Percentiles rank a stretch among this genome's conserved stretches.
Conservation (phyloP, 192 early-diverging fungal species). For the Funneliformis geosporum region DNA sequence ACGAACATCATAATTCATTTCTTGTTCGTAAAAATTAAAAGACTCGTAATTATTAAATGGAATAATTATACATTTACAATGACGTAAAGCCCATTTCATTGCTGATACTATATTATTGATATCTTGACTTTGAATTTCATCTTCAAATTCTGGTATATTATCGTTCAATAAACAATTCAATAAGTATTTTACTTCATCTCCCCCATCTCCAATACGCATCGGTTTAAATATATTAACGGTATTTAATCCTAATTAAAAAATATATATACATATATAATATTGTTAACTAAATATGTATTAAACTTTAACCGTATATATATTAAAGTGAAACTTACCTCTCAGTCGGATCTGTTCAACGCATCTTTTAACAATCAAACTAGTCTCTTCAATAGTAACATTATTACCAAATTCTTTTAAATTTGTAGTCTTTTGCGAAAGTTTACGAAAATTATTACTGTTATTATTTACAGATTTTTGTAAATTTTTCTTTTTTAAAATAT, state of each 20-base stretch:
- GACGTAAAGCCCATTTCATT: slow-evolving; percentile 30
- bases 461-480: not conserved
- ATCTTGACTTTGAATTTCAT: slow-evolving; percentile 19
- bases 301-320: too few species aligned
- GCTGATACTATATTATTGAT: slow-evolving; percentile 29
- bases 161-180: slow-evolving; percentile 27
- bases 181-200: slow-evolving; percentile 17
- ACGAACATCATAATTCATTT: not conserved
- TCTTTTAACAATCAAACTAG: slow-evolving; percentile 26
- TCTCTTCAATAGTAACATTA: slow-evolving; percentile 19
- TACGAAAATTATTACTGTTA: not conserved
- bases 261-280: too few species aligned
- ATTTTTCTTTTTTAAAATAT: not conserved
- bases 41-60: slow-evolving; percentile 26
- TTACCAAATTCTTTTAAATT: slow-evolving; percentile 1
- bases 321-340: not conserved
- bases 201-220: slow-evolving; percentile 13
- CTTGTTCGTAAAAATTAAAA: slow-evolving; percentile 26
- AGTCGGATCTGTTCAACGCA: slow-evolving; percentile 14
- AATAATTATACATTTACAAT: slow-evolving; percentile 17
- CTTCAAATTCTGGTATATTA: slow-evolving; percentile 19
- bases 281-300: too few species aligned
- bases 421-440: not conserved
- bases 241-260: slow-evolving; percentile 12
- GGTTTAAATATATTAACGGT: slow-evolving; percentile 32